Percentiles rank a stretch among this genome's conserved stretches.
Evolutionary conservation across 305 asterid species (phyloP).

Genomic region (Andrographis paniculata): DNA sequence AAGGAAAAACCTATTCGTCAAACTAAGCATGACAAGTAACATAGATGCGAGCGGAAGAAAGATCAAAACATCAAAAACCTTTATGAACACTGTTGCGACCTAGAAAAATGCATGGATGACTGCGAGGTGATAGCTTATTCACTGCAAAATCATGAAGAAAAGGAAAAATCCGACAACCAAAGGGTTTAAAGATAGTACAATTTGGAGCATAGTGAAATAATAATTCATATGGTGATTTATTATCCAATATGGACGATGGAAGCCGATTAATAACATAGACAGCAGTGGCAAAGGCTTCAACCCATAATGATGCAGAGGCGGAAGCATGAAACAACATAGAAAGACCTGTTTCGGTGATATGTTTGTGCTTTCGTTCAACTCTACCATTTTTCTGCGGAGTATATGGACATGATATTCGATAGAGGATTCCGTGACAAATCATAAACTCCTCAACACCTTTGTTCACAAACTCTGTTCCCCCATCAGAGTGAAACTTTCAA

Average conservation of each 20-base stretch:
- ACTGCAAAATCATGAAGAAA: background rate
- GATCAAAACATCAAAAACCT: too few species aligned
- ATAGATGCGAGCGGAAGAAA: too few species aligned
- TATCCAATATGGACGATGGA: background rate
- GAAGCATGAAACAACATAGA: background rate
- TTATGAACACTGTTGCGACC: background rate
- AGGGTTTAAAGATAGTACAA: slow-evolving; percentile 4
- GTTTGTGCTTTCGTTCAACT: background rate
- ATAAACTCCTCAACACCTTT: background rate
- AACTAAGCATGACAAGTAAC: too few species aligned
- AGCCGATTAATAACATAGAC: slow-evolving; percentile 1
- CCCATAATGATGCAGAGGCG: background rate
- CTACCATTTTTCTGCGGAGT: slow-evolving; percentile 3
- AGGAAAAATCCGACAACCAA: slow-evolving; percentile 8
- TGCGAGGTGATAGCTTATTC: background rate
- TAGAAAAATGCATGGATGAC: background rate
- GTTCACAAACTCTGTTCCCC: background rate
- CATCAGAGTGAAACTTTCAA: slow-evolving; percentile 8
- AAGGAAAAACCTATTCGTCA: background rate
- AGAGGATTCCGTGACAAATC: background rate
- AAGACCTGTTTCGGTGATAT: background rate
- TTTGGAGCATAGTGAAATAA: background rate
- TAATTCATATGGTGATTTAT: background rate
- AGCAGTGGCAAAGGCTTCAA: background rate
- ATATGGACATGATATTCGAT: slow-evolving; percentile 1